Base-by-base conservation (phyloP, 208 protist species). In the Sergeia podlipaevii region DNA sequence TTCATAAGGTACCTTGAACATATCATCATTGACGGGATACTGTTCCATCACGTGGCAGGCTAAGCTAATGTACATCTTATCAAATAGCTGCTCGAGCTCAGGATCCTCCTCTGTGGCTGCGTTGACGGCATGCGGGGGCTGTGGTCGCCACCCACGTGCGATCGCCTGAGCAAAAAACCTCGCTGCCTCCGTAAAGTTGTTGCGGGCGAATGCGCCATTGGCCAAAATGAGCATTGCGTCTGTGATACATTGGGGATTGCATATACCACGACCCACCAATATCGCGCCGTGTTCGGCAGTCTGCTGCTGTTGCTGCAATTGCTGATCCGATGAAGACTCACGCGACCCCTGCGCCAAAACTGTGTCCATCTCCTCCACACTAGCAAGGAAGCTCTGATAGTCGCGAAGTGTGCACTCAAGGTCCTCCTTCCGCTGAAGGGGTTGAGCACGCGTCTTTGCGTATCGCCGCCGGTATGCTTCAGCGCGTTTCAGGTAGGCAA, bases 1-100 rank as follows among this genome's bases (percentile, higher is more conserved):
- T 24, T 90, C 84, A 49, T 95, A 92, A 3, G 71, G 26, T 23
- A 89, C 66, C 41, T 85, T 85, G 47, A 95, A 92, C 70, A 87
- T 77, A 18, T 95, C 88, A 46, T 89, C 80, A 13, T 48, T 42
- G 15, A 72, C 41, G 2, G 80, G 80, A 41, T 77, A 55, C 23
- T 69, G 48, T 28, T 32, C 36, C 48, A 90, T 82, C 18, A 91
- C 74, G 61, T 51, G 61, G 50, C 88, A 73, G 8, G 87, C 87
- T 46, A 89, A 56, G 15, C 80, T 62, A 20, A 90, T 43, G 56
- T 88, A 91, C 72, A 90, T 76, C 58, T 89, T 55, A 23, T 80
- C 68, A 57, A 73, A 75, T 60, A 83, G 70, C 44, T 68, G 67
- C 56, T 68, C 65, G 8, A 3, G 46, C 15, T 24, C 28, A 15